Base-by-base conservation (phyloP, 2,329 filamentous ascomycete species). In the Phialophora expanda region DNA sequence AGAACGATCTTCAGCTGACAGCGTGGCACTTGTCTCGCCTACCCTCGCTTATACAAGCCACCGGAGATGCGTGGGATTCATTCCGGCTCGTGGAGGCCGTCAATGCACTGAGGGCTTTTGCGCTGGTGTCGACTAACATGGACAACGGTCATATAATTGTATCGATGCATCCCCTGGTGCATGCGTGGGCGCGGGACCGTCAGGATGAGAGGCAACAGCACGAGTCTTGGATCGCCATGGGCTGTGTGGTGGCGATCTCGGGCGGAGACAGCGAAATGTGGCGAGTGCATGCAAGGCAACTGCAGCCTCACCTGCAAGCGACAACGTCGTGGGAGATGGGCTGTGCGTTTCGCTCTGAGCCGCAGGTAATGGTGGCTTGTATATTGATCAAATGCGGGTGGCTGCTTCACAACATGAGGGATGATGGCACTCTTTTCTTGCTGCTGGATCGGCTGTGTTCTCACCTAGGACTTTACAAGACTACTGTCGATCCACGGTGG, bases 91-190 rank as follows among this genome's bases (percentile, higher is more conserved):
- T 65, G 1, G 66, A 75, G 62, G 75, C 75, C 17, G 68, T 67
- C 34, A 62, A 66, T 67, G 38, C 71, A 14, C 74, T 78, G 51
- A 68, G 56, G 14, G 75, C 74, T 26, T 73, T 76, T 61, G 75
- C 73, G 4, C 66, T 78, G 20, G 68, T 76, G 9, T 65, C 65
- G 41, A 61, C 51, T 14, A 51, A 61, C 20, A 70, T 67, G 17
- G 1, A 61, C 26, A 41, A 70, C 17, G 63, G 61, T 4, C 61
- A 57, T 11, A 57, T 56, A 4, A 60, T 61, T 50, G 56, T 78
- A 28, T 76, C 76, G 24, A 77, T 78, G 68, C 76, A 79, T 66
- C 75, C 75, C 7, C 69, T 79, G 1, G 72, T 74, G 12, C 77
- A 79, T 61, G 71, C 74, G 2, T 78, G 76, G 76, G 75, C 75